phyloP scores from a whole-genome alignment of 2,329 filamentous ascomycete genomes.

The Arachnomyces sp. region DNA sequence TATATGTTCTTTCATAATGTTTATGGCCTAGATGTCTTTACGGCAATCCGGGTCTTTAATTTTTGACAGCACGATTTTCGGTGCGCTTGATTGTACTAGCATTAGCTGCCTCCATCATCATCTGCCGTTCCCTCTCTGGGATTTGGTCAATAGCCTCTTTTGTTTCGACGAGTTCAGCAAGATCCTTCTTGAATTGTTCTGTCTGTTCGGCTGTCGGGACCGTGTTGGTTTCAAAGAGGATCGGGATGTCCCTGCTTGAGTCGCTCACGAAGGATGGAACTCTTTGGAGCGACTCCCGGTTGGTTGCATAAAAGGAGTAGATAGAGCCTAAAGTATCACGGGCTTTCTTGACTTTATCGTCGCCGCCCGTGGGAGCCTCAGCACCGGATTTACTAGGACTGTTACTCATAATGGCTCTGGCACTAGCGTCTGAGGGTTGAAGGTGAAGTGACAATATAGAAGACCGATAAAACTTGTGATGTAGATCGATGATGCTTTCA shows the following conservation, averaged over 20 bases:
- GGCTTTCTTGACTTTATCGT: constrained; percentile 1
- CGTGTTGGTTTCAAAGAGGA: neutral
- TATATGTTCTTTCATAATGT: too few species aligned
- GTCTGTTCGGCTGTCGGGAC: neutral
- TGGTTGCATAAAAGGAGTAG: neutral
- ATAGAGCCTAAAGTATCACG: neutral
- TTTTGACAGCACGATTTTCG: too few species aligned
- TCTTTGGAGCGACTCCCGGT: neutral
- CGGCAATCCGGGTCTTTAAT: too few species aligned
- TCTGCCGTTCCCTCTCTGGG: neutral
- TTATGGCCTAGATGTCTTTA: too few species aligned
- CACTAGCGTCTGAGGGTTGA: too few species aligned
- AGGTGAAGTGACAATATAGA: too few species aligned
- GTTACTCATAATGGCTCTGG: too few species aligned
- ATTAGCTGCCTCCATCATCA: neutral
- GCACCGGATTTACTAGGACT: too few species aligned
- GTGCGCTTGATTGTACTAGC: constrained; percentile 1
- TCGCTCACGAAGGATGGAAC: neutral
- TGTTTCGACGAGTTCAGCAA: neutral
- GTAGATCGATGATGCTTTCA: too few species aligned
- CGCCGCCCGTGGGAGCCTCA: too few species aligned
- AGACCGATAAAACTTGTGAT: too few species aligned
- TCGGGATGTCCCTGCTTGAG: neutral
- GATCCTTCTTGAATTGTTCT: neutral
- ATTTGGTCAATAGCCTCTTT: neutral